These are phyloP conservation scores for Hypocreales sp. DNA, from an alignment of 2,329 filamentous ascomycete genomes.

Conservation along the genomic window DNA sequence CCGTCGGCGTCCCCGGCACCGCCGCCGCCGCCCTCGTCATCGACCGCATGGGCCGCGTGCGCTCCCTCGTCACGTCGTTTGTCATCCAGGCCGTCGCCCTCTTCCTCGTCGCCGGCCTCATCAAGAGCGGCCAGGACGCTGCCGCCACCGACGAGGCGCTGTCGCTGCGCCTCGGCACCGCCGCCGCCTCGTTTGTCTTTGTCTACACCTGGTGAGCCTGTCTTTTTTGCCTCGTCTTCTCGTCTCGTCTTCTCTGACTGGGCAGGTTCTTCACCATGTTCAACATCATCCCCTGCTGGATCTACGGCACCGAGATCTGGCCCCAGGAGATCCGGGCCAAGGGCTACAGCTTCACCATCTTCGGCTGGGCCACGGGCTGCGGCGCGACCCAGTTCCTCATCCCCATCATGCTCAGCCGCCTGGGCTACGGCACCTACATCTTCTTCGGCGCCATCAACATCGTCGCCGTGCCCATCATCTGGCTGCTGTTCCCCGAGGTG, in stretches of 20 bases:
- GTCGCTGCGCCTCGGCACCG: slow-evolving; percentile 7
- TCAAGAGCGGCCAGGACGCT: slow-evolving; percentile 11
- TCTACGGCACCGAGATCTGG: slow-evolving; percentile 36
- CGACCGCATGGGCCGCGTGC: slow-evolving; percentile 28
- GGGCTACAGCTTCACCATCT: slow-evolving; percentile 42
- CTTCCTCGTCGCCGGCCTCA: slow-evolving; percentile 16
- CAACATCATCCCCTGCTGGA: slow-evolving; percentile 17
- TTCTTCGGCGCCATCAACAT: slow-evolving; percentile 35
- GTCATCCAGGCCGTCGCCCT: slow-evolving; percentile 12
- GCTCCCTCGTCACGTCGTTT: slow-evolving; percentile 13
- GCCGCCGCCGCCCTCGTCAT: slow-evolving; percentile 34
- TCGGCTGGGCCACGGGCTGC: slow-evolving; percentile 41
- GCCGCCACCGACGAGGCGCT: slow-evolving; percentile 2
- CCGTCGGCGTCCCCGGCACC: slow-evolving; percentile 33
- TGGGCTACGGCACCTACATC: slow-evolving; percentile 32
- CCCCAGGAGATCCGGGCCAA: slow-evolving; percentile 39
- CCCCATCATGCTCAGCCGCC: slow-evolving; percentile 32
- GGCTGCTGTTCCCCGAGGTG: slow-evolving; percentile 16
- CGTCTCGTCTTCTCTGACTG: background rate
- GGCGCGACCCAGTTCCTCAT: slow-evolving; percentile 37
- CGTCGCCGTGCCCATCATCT: slow-evolving; percentile 32
- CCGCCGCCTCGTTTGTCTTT: slow-evolving; percentile 10
- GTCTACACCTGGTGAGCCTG: slow-evolving; percentile 9
- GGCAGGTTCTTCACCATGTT: slow-evolving; percentile 16
- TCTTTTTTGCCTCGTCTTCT: background rate